Evolutionary conservation across 768 basidiomycete genomes (phyloP).

Genomic region (Macrolepiota fuliginosa): DNA sequence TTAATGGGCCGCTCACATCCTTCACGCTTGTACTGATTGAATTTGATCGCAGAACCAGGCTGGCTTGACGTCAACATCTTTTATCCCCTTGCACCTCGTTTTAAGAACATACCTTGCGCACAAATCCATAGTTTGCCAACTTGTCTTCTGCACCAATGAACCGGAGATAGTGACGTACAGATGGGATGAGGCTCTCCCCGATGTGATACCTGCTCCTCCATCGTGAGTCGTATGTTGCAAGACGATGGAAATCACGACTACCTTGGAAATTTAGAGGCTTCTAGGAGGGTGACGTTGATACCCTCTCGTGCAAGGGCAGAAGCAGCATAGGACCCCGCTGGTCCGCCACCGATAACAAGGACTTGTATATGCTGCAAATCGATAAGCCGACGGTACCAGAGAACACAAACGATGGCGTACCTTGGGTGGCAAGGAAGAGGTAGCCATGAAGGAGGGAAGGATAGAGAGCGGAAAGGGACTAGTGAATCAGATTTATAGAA

Average conservation of each 20-base stretch:
- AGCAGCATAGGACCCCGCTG: conserved; percentile 57
- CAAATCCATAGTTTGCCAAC: conserved; percentile 46
- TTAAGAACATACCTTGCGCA: conserved; percentile 38
- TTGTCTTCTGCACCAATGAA: conserved; percentile 59
- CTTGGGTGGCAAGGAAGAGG: conserved; percentile 29
- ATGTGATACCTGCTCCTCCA: conserved; percentile 43
- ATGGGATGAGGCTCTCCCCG: conserved; percentile 62
- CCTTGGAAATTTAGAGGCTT: conserved; percentile 55
- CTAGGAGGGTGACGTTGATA: conserved; percentile 49
- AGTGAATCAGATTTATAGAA: conserved; percentile 9
- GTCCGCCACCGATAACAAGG: conserved; percentile 51
- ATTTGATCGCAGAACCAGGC: conserved; percentile 64
- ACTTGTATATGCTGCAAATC: conserved; percentile 36
- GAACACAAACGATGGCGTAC: conserved; percentile 17
- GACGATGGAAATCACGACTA: conserved; percentile 12
- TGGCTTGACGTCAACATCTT: conserved; percentile 18
- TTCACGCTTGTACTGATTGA: conserved; percentile 64
- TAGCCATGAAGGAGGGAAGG: conserved; percentile 24
- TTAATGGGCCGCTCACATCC: conserved; percentile 43
- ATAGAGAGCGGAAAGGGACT: conserved; percentile 11
- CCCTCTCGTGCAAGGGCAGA: conserved; percentile 56
- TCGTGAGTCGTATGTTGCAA: conserved; percentile 1
- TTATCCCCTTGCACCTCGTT: neutral
- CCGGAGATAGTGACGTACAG: conserved; percentile 54
- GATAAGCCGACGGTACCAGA: conserved; percentile 2